phyloP scores from a whole-genome alignment of 2,329 filamentous ascomycete species.

The Cladobotryum mycophilum region DNA sequence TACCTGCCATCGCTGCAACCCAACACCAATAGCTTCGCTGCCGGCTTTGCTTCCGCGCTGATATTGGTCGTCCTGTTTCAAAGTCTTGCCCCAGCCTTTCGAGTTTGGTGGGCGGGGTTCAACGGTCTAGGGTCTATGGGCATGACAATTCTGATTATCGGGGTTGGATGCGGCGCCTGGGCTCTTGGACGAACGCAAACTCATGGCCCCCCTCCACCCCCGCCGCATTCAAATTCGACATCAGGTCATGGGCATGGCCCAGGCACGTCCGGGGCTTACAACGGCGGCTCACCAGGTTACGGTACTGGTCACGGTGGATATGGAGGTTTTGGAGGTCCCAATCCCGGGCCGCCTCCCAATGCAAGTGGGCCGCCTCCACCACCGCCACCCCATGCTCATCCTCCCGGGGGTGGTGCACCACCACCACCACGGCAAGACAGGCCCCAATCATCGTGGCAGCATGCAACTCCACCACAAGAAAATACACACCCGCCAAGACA shows the following conservation, averaged over 20 bases:
- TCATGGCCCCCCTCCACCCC: conserved; percentile 15
- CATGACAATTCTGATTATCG: conserved; percentile 63
- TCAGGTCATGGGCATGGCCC: conserved; percentile 5
- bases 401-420: background rate
- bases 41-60: conserved; percentile 74
- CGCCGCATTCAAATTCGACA: conserved; percentile 3
- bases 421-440: conserved; percentile 10
- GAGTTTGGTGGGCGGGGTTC: conserved; percentile 65
- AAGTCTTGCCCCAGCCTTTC: conserved; percentile 65
- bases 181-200: conserved; percentile 40
- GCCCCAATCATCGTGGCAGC: conserved; percentile 6
- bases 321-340: conserved; percentile 14
- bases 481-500: conserved; percentile 4
- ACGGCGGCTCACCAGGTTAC: conserved; percentile 6
- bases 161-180: conserved; percentile 74
- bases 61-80: conserved; percentile 67
- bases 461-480: conserved; percentile 1
- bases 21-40: conserved; percentile 84
- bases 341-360: conserved; percentile 14
- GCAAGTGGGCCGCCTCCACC: conserved; percentile 7
- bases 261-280: conserved; percentile 1
- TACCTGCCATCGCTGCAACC: conserved; percentile 88
- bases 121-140: conserved; percentile 67
- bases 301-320: conserved; percentile 5
- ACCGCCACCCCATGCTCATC: conserved; percentile 8